A percentile compares a stretch with the other conserved stretches of the same genome.
Conservation (phyloP, 2,329 filamentous ascomycete genomes). For the Clonostachys chloroleuca region DNA sequence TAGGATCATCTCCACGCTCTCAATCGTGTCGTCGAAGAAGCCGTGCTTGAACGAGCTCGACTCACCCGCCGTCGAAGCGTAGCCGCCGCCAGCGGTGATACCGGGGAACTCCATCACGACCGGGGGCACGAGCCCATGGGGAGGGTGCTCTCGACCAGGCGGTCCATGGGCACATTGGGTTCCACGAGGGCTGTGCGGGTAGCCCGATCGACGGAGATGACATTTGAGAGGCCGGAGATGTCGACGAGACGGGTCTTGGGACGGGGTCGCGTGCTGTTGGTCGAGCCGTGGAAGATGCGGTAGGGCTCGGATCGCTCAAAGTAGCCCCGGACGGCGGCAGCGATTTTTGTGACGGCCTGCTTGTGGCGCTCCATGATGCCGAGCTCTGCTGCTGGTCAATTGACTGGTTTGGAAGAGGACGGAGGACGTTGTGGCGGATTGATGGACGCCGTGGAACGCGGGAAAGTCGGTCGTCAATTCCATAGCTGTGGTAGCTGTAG, state of each 20-base stretch:
- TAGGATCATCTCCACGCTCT: constrained; percentile 64
- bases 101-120: constrained; percentile 76
- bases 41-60: constrained; percentile 66
- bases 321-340: constrained; percentile 39
- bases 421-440: not conserved
- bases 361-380: constrained; percentile 44
- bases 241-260: constrained; percentile 42
- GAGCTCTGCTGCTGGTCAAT: not conserved
- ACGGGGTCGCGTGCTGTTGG: constrained; percentile 64
- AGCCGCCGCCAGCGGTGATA: constrained; percentile 70
- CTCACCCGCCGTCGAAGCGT: constrained; percentile 67
- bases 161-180: constrained; percentile 73
- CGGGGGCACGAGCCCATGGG: constrained; percentile 62
- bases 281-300: constrained; percentile 73
- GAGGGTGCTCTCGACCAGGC: constrained; percentile 61
- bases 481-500: not conserved
- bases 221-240: constrained; percentile 59
- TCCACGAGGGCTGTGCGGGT: constrained; percentile 62
- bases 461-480: not conserved
- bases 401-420: not conserved
- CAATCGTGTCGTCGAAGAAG: constrained; percentile 65
- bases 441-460: not conserved
- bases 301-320: constrained; percentile 52
- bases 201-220: constrained; percentile 56
- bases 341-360: constrained; percentile 40